Evolutionary conservation across 441 rosid genomes (phyloP), one percentile per base, ranked within the genome.

Genomic region (Hura crepitans): DNA sequence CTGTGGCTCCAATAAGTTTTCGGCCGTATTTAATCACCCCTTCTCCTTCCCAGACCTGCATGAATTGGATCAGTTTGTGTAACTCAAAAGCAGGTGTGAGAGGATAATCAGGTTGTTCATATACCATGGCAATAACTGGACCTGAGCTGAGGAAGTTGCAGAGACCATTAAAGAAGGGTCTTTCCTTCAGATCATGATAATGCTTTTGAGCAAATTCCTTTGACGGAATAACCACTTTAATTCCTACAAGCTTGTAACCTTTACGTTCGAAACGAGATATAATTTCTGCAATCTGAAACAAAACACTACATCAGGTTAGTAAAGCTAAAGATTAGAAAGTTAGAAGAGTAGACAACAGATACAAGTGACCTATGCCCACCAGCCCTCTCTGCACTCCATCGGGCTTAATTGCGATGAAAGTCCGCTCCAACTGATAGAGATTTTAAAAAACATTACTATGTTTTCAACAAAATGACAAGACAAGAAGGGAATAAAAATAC

Each of bases 61-160:
- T 10, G 59, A 72, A 68, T 55, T 57, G 54, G 62, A 65, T 50
- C 55, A 50, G 72, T 61, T 74, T 35, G 33, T 37, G 45, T n/a
- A 35, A n/a, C 58, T 8, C 13, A 11, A 46, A 33, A 63, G 25
- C 60, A 50, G 37, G 12, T 45, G 25, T 18, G 30, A 43, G 58
- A 57, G 42, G 61, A 58, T 42, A 50, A n/a, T n/a, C 30, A 20
- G n/a, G 65, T 18, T 6, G 37, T 68, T 65, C 73, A 63, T 80
- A 68, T 79, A 93, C 98, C 98, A 94, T 91, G 71, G 97, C 97
- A 72, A 94, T 8, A 65, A 90, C 97, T 18, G 98, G 98, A 46
- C 98, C 99, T 15, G 99, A 94, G 94, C 99, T 91, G 57, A 94
- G 97, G 89, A 94, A 91, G 33, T 90, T 85, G 56, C 99, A 94